phyloP scores from a whole-genome alignment of 345 rosid genomes.

The Sapria himalayana region DNA sequence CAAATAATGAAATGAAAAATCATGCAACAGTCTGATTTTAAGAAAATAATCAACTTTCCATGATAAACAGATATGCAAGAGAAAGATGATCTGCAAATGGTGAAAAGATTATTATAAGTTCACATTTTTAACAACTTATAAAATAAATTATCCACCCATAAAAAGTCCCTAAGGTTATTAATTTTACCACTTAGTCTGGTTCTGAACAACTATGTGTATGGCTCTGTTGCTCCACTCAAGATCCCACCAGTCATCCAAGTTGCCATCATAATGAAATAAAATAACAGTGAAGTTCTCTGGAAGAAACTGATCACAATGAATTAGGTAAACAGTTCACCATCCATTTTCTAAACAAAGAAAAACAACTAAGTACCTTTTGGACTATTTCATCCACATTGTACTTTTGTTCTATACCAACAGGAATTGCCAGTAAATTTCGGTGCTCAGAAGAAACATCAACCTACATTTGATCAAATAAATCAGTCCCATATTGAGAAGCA shows the following conservation, averaged over 20 bases:
- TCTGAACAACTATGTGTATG: slow-evolving; percentile 69
- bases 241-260: slow-evolving; percentile 66
- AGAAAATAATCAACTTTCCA: no score
- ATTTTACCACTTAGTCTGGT: slow-evolving; percentile 83
- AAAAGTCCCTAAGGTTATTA: slow-evolving; percentile 1
- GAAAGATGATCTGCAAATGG: no score
- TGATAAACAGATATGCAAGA: no score
- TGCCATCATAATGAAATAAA: slow-evolving; percentile 85
- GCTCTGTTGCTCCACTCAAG: slow-evolving; percentile 66
- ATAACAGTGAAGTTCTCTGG: slow-evolving; percentile 70
- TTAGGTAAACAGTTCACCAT: slow-evolving; percentile 12
- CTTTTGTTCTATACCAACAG: slow-evolving; percentile 85
- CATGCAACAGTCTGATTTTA: no score
- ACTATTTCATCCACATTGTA: slow-evolving; percentile 43
- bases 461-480: slow-evolving; percentile 12
- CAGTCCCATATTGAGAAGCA: neutral
- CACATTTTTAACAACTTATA: no score
- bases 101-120: no score
- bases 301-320: slow-evolving; percentile 62
- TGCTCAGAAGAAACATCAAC: slow-evolving; percentile 16
- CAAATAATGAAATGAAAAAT: no score
- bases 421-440: slow-evolving; percentile 59
- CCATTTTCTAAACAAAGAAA: no score
- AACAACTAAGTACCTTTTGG: slow-evolving; percentile 39
- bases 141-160: no score